Conservation (phyloP, 495 filamentous ascomycete genomes). For the Penicillium atrosanguineum region DNA sequence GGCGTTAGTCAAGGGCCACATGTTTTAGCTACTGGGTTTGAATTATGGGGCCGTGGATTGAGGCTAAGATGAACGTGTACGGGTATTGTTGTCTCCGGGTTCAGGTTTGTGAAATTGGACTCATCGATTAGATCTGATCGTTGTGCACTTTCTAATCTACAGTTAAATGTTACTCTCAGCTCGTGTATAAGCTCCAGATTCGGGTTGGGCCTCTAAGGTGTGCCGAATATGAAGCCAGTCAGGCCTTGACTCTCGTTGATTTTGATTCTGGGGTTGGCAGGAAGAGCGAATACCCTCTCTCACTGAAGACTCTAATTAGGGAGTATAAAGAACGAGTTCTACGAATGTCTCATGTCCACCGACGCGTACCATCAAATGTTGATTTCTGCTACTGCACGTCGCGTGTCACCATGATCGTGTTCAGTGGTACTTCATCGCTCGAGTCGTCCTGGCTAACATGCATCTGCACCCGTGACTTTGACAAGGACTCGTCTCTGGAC, state of each 20-base stretch:
- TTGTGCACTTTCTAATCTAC: neutral
- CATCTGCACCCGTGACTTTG: slow-evolving; percentile 4
- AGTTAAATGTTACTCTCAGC: neutral
- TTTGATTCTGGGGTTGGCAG: neutral
- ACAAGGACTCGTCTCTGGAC: slow-evolving; percentile 4
- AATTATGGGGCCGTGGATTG: neutral
- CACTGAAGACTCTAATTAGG: neutral
- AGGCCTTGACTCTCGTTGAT: neutral
- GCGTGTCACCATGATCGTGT: slow-evolving; percentile 12
- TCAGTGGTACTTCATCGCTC: slow-evolving; percentile 16
- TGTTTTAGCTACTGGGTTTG: neutral
- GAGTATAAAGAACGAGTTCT: neutral
- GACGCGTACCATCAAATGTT: neutral
- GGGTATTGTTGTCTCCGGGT: neutral
- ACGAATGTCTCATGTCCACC: neutral
- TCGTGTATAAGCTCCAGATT: neutral
- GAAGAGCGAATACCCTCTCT: neutral
- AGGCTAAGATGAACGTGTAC: neutral
- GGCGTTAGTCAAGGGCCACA: neutral
- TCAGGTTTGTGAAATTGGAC: neutral
- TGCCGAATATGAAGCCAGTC: neutral
- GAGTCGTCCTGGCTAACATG: slow-evolving; percentile 6
- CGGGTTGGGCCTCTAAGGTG: neutral
- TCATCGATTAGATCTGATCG: neutral
- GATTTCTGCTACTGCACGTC: slow-evolving; percentile 16